phyloP scores from a whole-genome alignment of 148 eudicot genomes.

The Oxyria digyna region DNA sequence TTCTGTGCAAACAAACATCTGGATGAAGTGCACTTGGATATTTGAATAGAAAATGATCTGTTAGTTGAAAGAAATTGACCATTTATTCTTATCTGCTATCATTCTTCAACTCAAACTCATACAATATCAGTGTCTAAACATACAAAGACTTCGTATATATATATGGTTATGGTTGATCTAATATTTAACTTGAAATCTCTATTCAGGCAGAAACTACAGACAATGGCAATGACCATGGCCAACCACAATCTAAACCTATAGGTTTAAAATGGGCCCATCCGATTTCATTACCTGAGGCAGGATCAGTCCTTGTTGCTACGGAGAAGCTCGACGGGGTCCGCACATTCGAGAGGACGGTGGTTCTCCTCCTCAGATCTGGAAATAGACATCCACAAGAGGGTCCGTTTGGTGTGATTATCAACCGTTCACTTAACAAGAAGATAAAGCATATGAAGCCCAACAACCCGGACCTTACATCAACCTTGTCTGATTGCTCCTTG shows the following conservation, averaged over 20 bases:
- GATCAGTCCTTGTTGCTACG: constrained; percentile 88
- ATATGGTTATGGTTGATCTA: background rate
- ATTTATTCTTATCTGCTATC: background rate
- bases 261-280: constrained; percentile 97
- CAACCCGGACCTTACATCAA: constrained; percentile 46
- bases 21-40: background rate
- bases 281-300: constrained; percentile 68
- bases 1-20: background rate
- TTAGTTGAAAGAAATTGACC: background rate
- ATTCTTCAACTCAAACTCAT: background rate
- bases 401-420: constrained; percentile 83
- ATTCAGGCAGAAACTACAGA: constrained; percentile 42
- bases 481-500: constrained; percentile 76
- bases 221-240: constrained; percentile 24
- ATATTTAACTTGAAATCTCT: background rate
- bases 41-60: background rate
- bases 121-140: too few species aligned
- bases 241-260: constrained; percentile 35
- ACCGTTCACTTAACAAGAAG: constrained; percentile 67
- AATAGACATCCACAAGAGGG: constrained; percentile 76
- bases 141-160: background rate
- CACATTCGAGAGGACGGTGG: constrained; percentile 76
- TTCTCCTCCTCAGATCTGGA: constrained; percentile 79
- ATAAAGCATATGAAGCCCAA: constrained; percentile 80
- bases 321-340: constrained; percentile 87